These are phyloP conservation scores for Aspergillus eucalypticola DNA, from an alignment of 2,329 filamentous ascomycete genomes.

Conservation along the genomic window DNA sequence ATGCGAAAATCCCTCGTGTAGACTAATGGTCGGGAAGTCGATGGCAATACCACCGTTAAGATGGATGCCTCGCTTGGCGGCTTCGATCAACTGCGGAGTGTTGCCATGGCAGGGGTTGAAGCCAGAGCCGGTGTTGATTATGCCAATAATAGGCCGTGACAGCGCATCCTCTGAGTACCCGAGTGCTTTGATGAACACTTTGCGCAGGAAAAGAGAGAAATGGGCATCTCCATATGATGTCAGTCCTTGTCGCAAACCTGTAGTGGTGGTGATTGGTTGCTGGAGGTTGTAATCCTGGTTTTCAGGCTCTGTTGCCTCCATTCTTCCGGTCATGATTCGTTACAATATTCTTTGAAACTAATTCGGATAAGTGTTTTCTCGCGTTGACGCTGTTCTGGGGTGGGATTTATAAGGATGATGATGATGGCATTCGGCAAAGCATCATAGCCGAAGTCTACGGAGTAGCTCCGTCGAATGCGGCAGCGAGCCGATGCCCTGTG, in stretches of 20 bases:
- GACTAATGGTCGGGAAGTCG: slow-evolving; percentile 71
- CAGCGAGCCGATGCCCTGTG: no score
- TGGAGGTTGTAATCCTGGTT: slow-evolving; percentile 32
- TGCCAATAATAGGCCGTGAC: slow-evolving; percentile 67
- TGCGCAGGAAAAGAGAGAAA: slow-evolving; percentile 72
- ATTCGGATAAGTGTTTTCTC: no score
- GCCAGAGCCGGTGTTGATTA: slow-evolving; percentile 70
- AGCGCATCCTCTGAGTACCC: slow-evolving; percentile 72
- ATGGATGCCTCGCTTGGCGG: slow-evolving; percentile 67
- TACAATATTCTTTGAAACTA: no score
- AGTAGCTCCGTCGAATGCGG: no score
- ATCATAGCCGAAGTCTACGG: no score
- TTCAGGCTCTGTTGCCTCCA: no score
- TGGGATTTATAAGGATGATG: no score
- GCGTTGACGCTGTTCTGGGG: no score
- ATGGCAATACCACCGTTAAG: slow-evolving; percentile 66
- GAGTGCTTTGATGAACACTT: slow-evolving; percentile 75
- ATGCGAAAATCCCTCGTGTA: slow-evolving; percentile 68
- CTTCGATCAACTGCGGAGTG: slow-evolving; percentile 69
- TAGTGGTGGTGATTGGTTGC: slow-evolving; percentile 49
- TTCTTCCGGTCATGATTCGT: no score
- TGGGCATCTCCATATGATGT: slow-evolving; percentile 71
- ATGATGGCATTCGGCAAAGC: no score
- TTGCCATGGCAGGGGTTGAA: slow-evolving; percentile 77
- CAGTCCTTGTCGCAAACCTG: slow-evolving; percentile 64